A percentile compares a stretch with the other conserved stretches of the same genome.
These are phyloP conservation scores for Metschnikowia borealis DNA, from an alignment of 805 yeast genomes.

Conservation along the genomic window DNA sequence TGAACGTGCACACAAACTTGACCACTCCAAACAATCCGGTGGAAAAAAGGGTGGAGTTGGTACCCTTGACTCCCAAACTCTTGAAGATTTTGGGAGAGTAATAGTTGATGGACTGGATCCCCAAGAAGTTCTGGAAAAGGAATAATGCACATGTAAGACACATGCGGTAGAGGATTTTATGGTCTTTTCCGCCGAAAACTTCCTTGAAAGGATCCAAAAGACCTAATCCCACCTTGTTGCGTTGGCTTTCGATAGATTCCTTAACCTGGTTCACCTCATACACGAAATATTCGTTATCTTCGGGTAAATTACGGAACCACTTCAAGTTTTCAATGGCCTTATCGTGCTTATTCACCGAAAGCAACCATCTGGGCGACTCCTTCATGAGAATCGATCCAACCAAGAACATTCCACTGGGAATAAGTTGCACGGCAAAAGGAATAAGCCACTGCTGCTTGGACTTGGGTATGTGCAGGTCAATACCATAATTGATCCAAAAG, in stretches of 20 bases:
- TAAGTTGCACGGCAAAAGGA: slow-evolving; percentile 38
- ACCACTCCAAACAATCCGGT: slow-evolving; percentile 41
- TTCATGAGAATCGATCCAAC: slow-evolving; percentile 30
- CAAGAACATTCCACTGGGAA: slow-evolving; percentile 34
- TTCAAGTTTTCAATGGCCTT: slow-evolving; percentile 30
- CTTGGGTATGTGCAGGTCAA: slow-evolving; percentile 24
- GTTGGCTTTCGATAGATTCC: slow-evolving; percentile 29
- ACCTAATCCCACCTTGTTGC: slow-evolving; percentile 28
- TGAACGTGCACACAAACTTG: slow-evolving; percentile 32
- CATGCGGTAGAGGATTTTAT: slow-evolving; percentile 25
- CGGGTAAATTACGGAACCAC: slow-evolving; percentile 34
- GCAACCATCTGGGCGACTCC: slow-evolving; percentile 37
- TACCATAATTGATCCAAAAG: slow-evolving; percentile 35
- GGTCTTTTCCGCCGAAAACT: slow-evolving; percentile 26
- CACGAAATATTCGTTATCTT: slow-evolving; percentile 30
- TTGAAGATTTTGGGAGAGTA: slow-evolving; percentile 35
- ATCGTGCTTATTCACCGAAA: slow-evolving; percentile 29
- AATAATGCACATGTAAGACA: slow-evolving; percentile 31
- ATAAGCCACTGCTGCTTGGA: slow-evolving; percentile 34
- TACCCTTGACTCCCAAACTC: slow-evolving; percentile 35
- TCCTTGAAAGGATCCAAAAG: slow-evolving; percentile 32
- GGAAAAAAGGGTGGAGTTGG: slow-evolving; percentile 34
- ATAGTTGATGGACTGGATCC: slow-evolving; percentile 38
- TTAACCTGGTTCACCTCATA: slow-evolving; percentile 36
- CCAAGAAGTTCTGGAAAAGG: slow-evolving; percentile 37